Conservation (phyloP, 1,284 basidiomycete species). For the Rhizoctonia solani region DNA sequence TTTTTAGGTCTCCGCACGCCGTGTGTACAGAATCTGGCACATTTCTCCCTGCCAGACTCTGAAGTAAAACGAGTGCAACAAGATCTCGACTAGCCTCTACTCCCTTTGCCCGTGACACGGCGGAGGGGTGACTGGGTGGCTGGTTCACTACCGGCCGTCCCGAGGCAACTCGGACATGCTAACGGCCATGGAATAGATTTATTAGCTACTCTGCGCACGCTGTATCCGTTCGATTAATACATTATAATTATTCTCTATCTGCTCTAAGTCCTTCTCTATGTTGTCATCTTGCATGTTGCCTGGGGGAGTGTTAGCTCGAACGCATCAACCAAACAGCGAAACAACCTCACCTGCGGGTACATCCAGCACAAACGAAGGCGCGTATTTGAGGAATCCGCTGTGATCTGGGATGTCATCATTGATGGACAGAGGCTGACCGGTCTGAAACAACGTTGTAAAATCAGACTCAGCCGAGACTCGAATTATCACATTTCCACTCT, state of each 20-base stretch:
- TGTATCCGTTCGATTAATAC: slow-evolving; percentile 26
- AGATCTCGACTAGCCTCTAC: slow-evolving; percentile 26
- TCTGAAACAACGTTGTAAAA: slow-evolving; percentile 48
- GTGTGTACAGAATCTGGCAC: slow-evolving; percentile 34
- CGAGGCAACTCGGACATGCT: slow-evolving; percentile 28
- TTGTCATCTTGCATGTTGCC: slow-evolving; percentile 78
- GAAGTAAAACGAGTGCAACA: slow-evolving; percentile 36
- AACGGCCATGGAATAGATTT: background rate
- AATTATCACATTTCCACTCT: background rate
- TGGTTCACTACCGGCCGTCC: background rate
- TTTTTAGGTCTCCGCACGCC: slow-evolving; percentile 13
- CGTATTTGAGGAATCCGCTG: slow-evolving; percentile 67
- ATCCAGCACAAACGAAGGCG: slow-evolving; percentile 78
- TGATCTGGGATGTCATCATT: slow-evolving; percentile 75
- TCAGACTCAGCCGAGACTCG: background rate
- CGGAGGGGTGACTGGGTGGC: slow-evolving; percentile 20
- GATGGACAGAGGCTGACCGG: slow-evolving; percentile 56
- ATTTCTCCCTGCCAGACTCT: slow-evolving; percentile 22
- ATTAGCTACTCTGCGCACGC: slow-evolving; percentile 12
- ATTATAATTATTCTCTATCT: slow-evolving; percentile 42
- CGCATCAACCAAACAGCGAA: background rate
- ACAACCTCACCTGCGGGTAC: slow-evolving; percentile 53
- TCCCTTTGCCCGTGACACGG: slow-evolving; percentile 24
- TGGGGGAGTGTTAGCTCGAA: slow-evolving; percentile 39
- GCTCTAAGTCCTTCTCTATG: slow-evolving; percentile 53